phyloP scores from a whole-genome alignment of 23 red algal species.

The Gracilaria domingensis region DNA sequence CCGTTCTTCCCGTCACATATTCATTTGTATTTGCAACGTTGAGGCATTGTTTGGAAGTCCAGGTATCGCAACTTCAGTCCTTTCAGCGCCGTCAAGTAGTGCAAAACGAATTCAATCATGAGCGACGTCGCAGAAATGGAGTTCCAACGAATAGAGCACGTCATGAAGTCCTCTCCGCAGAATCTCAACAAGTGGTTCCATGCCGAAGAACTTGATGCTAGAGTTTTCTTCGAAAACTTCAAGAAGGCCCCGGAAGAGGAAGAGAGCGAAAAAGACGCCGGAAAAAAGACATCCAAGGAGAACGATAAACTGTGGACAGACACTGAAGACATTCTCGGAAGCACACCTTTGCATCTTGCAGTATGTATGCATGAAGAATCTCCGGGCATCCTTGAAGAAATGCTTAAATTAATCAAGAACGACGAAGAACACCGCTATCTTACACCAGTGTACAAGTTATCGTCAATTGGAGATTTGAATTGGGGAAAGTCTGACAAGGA shows the following conservation, averaged over 20 bases:
- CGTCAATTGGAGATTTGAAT: not conserved
- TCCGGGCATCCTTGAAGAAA: not conserved
- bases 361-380: not conserved
- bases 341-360: slow-evolving; percentile 39
- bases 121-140: slow-evolving; percentile 7
- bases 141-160: slow-evolving; percentile 24
- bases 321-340: slow-evolving; percentile 14
- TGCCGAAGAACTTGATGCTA: slow-evolving; percentile 4
- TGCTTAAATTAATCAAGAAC: slow-evolving; percentile 30
- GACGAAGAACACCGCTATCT: slow-evolving; percentile 17
- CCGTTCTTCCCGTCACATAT: not conserved
- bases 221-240: not conserved
- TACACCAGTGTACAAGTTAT: slow-evolving; percentile 2
- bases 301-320: not conserved
- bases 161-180: not conserved
- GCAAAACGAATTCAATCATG: not conserved
- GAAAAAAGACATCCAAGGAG: not conserved
- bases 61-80: not conserved
- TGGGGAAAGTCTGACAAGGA: slow-evolving; percentile 26
- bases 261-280: slow-evolving; percentile 1
- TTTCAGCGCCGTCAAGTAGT: not conserved
- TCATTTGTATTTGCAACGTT: not conserved
- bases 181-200: not conserved
- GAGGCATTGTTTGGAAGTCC: not conserved
- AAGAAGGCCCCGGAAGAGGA: not conserved